These are phyloP conservation scores for Wickerhamiella sorbophila DNA, from an alignment of 805 yeast genomes.

Conservation along the genomic window DNA sequence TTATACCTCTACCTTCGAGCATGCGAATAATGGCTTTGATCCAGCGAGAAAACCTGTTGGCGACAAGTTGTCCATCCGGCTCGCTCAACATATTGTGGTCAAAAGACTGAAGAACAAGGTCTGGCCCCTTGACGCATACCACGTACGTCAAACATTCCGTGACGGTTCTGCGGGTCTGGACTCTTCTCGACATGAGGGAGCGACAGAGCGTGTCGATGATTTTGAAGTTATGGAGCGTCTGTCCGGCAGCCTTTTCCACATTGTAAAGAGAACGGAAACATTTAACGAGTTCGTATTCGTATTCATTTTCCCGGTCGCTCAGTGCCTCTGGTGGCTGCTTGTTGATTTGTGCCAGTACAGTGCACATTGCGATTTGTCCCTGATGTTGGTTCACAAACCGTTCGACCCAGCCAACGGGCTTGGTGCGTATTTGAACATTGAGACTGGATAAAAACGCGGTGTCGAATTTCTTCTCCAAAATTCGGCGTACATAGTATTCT, in stretches of 20 bases:
- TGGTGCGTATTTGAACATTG: conserved; percentile 87
- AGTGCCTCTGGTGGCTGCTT: conserved; percentile 21
- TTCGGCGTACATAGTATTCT: conserved; percentile 57
- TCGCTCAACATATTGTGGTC: conserved; percentile 19
- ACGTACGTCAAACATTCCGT: conserved; percentile 59
- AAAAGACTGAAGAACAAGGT: conserved; percentile 41
- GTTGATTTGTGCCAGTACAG: conserved; percentile 44
- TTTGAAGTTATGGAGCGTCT: conserved; percentile 31
- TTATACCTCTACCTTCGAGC: conserved; percentile 70
- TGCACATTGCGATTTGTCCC: conserved; percentile 67
- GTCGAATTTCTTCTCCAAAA: conserved; percentile 51
- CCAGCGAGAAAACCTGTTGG: conserved; percentile 59
- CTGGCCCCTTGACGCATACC: conserved; percentile 38
- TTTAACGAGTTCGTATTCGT: conserved; percentile 61
- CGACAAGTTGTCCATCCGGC: conserved; percentile 13
- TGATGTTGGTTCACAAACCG: conserved; percentile 53
- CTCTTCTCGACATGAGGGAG: conserved; percentile 58
- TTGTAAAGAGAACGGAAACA: conserved; percentile 66
- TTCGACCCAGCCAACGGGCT: conserved; percentile 70
- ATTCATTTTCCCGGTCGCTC: conserved; percentile 38
- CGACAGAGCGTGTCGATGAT: conserved; percentile 51
- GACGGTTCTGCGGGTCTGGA: conserved; percentile 63
- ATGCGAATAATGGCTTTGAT: conserved; percentile 48
- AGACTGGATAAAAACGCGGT: conserved; percentile 62
- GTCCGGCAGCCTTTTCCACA: conserved; percentile 45